Base-by-base conservation (phyloP, 257 asterid species). In the Solanum medicagineum region DNA sequence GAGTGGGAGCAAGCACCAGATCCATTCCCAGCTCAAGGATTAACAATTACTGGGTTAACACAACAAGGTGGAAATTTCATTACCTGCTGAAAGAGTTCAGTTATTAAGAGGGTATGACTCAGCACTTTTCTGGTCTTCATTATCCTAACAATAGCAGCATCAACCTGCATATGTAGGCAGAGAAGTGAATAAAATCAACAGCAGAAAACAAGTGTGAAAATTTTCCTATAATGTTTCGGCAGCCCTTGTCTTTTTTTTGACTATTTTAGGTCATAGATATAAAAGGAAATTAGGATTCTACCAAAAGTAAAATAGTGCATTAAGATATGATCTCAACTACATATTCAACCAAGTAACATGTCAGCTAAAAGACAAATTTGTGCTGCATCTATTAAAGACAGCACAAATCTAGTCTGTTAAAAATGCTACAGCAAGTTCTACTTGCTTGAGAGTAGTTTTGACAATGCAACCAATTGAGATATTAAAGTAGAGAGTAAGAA, bases 81-180 rank as follows among this genome's bases (percentile, higher is more conserved):
- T 88, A 95, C 99, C 98, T 97, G 98, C 89, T 97, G 99, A 84
- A 95, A 95, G 84, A 97, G 98, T 91, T 97, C 99, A 6, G 99
- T 95, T 84, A 97, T 97, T 89, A 97, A 88, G 45, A 97, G 95
- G 1, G 99, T 96, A 91, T 96, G 99, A 84, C 98, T 95, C 81
- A 96, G 91, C 83, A 96, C 92, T 90, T 94, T 94, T 75, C 99
- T 91, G 36, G 99, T 95, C 94, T 96, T 95, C 99, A 96, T 96
- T 85, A 95, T 94, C 89, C 99, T 94, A 85, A 96, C 99, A 81
- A 96, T 95, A 81, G 99, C 98, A 83, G 99, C 99, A 92, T 96
- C 99, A 80, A 96, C 94, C 98, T 95, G 93, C 81, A 88, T 8
- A 60, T 84, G 83, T 10, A 84, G 63, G 69, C 36, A 59, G 26